Percentiles rank a stretch among this genome's conserved stretches.
phyloP scores from a whole-genome alignment of 495 filamentous ascomycete species.

The Aspergillus avenaceus region DNA sequence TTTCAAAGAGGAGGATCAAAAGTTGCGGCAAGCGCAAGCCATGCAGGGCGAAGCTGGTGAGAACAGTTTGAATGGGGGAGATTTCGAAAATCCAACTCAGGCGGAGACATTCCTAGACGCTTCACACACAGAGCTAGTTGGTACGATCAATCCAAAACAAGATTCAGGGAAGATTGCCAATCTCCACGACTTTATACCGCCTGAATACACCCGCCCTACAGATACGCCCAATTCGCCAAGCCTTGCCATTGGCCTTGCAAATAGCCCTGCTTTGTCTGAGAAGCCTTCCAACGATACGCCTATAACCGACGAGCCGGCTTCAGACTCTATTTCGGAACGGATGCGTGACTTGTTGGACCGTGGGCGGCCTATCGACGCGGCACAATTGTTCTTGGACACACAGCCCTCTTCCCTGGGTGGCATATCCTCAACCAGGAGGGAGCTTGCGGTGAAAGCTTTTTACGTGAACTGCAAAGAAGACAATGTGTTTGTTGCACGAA shows the following conservation, averaged over 20 bases:
- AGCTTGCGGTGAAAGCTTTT: slow-evolving; percentile 30
- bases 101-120: not conserved
- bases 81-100: not conserved
- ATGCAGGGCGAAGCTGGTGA: not conserved
- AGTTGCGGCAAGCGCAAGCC: slow-evolving; percentile 1
- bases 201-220: not conserved
- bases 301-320: too few species aligned
- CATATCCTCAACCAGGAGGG: slow-evolving; percentile 27
- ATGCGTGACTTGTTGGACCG: slow-evolving; percentile 17
- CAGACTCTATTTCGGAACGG: not conserved
- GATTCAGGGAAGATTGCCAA: not conserved
- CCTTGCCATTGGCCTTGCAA: not conserved
- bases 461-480: slow-evolving; percentile 35
- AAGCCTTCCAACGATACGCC: too few species aligned
- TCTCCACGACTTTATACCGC: not conserved
- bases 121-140: not conserved
- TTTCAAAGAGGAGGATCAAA: slow-evolving; percentile 27
- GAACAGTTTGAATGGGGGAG: not conserved
- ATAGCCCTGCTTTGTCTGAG: too few species aligned
- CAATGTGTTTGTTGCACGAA: slow-evolving; percentile 38
- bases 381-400: slow-evolving; percentile 33
- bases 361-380: slow-evolving; percentile 32
- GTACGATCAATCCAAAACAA: not conserved
- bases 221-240: not conserved
- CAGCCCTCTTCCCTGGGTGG: slow-evolving; percentile 12